Conservation (phyloP, 1,284 basidiomycete genomes). For the Neotropicomus parvogracilis region DNA sequence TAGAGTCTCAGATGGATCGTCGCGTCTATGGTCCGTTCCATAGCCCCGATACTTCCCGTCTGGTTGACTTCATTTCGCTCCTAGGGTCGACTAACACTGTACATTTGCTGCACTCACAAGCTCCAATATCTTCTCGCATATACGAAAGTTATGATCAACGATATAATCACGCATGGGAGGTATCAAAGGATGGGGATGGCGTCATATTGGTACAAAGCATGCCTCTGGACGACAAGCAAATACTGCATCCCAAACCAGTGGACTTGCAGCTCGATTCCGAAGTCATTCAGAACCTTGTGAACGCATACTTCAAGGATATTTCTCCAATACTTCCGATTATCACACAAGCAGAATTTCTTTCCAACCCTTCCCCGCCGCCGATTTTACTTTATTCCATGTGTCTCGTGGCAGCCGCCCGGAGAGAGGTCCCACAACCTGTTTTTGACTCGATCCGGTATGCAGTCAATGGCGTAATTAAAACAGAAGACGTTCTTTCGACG, state of each 20-base stretch:
- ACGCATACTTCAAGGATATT: constrained; percentile 86
- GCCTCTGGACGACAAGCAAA: constrained; percentile 48
- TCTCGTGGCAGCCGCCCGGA: constrained; percentile 81
- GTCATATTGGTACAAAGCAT: constrained; percentile 82
- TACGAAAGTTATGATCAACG: constrained; percentile 87
- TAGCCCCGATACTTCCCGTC: constrained; percentile 1
- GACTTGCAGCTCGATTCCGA: constrained; percentile 74
- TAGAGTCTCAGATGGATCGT: constrained; percentile 46
- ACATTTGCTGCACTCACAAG: constrained; percentile 86
- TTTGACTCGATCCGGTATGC: constrained; percentile 83
- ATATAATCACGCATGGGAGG: constrained; percentile 81
- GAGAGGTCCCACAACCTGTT: constrained; percentile 78
- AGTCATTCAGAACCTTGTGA: constrained; percentile 79
- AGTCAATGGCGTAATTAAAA: constrained; percentile 83
- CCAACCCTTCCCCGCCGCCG: constrained; percentile 67
- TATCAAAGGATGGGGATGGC: constrained; percentile 79
- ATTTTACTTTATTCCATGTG: constrained; percentile 91
- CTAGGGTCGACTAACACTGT: constrained; percentile 81
- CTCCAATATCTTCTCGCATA: constrained; percentile 74
- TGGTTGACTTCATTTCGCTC: constrained; percentile 10
- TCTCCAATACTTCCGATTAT: constrained; percentile 86
- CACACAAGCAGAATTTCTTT: constrained; percentile 83
- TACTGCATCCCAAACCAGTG: constrained; percentile 54
- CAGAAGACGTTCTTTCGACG: constrained; percentile 87
- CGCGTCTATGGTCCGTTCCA: constrained; percentile 57